Percentiles rank a stretch among this genome's conserved stretches.
phyloP scores from a whole-genome alignment of 306 rosid genomes.

The Malus domestica region ASM211411v1 NC_041797.1:31832501-31833000 shows the following conservation, averaged over 20 bases:
- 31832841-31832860: not conserved
- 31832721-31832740: conserved; percentile 95
- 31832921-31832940: not conserved
- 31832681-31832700: conserved; percentile 90
- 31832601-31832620: conserved; percentile 51
- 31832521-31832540: conserved; percentile 47
- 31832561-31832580: conserved; percentile 48
- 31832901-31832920: not conserved
- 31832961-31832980: not conserved
- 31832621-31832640: conserved; percentile 66
- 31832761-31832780: conserved; percentile 40
- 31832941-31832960: not conserved
- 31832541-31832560: conserved; percentile 66
- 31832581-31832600: conserved; percentile 77
- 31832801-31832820: not conserved
- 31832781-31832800: conserved; percentile 7
- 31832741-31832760: conserved; percentile 98
- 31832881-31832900: not conserved
- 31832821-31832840: not conserved
- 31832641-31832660: conserved; percentile 75
- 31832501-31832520: not conserved
- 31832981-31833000: not conserved
- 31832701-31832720: conserved; percentile 93
- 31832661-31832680: conserved; percentile 69
- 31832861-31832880: not conserved